Conservation (phyloP, 495 filamentous ascomycete species). For the Tetracladium marchalianum region DNA sequence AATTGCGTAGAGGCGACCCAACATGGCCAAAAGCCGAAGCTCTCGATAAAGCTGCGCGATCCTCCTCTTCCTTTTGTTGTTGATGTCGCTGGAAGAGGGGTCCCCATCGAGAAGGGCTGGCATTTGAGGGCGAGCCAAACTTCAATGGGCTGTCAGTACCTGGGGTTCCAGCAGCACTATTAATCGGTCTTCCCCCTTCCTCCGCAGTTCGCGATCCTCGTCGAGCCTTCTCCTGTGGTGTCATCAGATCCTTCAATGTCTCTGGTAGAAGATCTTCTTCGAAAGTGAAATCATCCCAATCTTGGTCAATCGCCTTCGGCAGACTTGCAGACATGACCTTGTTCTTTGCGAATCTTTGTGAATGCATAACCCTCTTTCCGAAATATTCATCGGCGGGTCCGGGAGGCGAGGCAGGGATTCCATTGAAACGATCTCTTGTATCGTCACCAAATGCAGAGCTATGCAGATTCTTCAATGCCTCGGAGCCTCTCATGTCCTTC, state of each 20-base stretch:
- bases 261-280: constrained; percentile 90
- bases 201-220: constrained; percentile 66
- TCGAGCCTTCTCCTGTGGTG: constrained; percentile 79
- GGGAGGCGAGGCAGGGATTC: constrained; percentile 54
- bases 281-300: constrained; percentile 83
- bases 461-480: constrained; percentile 70
- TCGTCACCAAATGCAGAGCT: constrained; percentile 77
- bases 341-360: constrained; percentile 65
- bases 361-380: constrained; percentile 71
- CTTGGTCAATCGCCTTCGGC: constrained; percentile 52
- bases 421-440: constrained; percentile 34
- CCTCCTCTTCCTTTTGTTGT: constrained; percentile 59
- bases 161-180: constrained; percentile 33
- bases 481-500: constrained; percentile 51
- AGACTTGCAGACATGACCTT: constrained; percentile 75
- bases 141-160: constrained; percentile 48
- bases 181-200: constrained; percentile 43
- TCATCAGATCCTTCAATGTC: constrained; percentile 81
- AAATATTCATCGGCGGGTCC: constrained; percentile 51
- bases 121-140: constrained; percentile 68
- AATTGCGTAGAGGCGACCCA: constrained; percentile 89
- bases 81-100: constrained; percentile 68
- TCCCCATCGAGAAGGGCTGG: constrained; percentile 81
- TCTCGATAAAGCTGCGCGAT: constrained; percentile 31
- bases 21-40: constrained; percentile 70